Base-by-base conservation (phyloP, 345 rosid genomes). In the Murraya koenigii region DNA sequence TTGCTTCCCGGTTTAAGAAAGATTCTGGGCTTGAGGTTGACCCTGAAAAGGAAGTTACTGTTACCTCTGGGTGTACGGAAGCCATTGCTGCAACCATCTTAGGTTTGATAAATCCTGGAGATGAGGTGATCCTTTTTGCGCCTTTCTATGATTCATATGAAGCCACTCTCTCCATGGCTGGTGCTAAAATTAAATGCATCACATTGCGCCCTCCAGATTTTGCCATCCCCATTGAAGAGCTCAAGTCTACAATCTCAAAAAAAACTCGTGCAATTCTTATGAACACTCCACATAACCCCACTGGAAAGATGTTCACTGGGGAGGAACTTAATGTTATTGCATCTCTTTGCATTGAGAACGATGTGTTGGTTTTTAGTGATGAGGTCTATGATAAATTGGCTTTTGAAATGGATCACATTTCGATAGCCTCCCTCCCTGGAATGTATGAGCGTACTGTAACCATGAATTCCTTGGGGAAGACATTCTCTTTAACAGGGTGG, bases 111-210 rank as follows among this genome's bases (percentile, higher is more conserved):
- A 89, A 94, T 90, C 98, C 99, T 20, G 97, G 97, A 0, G 97
- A 94, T 78, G 98, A 96, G 84, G 99, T 96, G 63, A 89, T 94
- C 79, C 77, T 96, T 77, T 91, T 96, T 83, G 97, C 97, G 47
- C 97, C 98, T 2, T 94, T 94, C 71, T 96, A 94, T 32, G 97
- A 96, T 85, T 96, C 98, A 3, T 94, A 96, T 56, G 95, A 94
- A 82, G 97, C 99, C 6, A 96, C 97, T 7, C 86, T 96, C 30
- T 96, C 95, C n/a, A 96, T 96, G 97, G 99, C 94, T 70, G 97
- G 97, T 67, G 99, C 99, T 13, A 82, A 91, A 75, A 73, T 93
- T 33, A 88, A 89, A 82, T 63, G 93, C 84, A 91, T 96, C 82
- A 91, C 97, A 54, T 77, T 96, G 79, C 84, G 83, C 9, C 98